These are phyloP conservation scores for Dryas drummondii DNA, from an alignment of 306 rosid species.

Conservation along the genomic window DNA sequence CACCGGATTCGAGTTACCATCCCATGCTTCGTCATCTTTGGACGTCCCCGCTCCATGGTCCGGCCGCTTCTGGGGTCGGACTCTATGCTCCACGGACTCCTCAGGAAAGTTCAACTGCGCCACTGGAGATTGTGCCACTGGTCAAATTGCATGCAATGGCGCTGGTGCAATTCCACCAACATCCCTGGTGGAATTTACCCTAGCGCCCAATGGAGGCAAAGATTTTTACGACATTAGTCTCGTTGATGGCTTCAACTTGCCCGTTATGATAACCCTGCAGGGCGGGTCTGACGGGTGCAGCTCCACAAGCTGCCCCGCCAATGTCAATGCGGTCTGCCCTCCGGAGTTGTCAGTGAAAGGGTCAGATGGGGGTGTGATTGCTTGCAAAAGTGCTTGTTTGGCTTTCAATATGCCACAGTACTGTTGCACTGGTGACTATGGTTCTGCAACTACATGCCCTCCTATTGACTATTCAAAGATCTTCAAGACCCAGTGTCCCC, in stretches of 20 bases:
- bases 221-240: conserved; percentile 35
- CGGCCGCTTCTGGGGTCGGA: conserved; percentile 31
- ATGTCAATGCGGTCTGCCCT: conserved; percentile 27
- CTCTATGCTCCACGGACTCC: conserved; percentile 12
- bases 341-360: conserved; percentile 10
- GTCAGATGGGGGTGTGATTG: conserved; percentile 19
- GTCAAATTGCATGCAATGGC: conserved; percentile 21
- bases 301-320: conserved; percentile 14
- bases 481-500: conserved; percentile 26
- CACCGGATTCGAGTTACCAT: conserved; percentile 25
- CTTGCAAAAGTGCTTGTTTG: conserved; percentile 37
- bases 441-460: conserved; percentile 1
- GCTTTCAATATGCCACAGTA: conserved; percentile 15
- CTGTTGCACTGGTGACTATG: conserved; percentile 24
- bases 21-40: background rate
- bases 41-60: conserved; percentile 28
- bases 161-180: conserved; percentile 19
- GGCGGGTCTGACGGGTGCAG: conserved; percentile 20
- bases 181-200: conserved; percentile 17
- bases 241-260: conserved; percentile 33
- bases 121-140: conserved; percentile 34
- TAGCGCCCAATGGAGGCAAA: conserved; percentile 3
- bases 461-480: conserved; percentile 14
- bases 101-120: conserved; percentile 28
- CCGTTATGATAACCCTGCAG: background rate